Base-by-base conservation (phyloP, 2,329 filamentous ascomycete species). In the Ophiognomonia clavigignenti-juglandacearum region DNA sequence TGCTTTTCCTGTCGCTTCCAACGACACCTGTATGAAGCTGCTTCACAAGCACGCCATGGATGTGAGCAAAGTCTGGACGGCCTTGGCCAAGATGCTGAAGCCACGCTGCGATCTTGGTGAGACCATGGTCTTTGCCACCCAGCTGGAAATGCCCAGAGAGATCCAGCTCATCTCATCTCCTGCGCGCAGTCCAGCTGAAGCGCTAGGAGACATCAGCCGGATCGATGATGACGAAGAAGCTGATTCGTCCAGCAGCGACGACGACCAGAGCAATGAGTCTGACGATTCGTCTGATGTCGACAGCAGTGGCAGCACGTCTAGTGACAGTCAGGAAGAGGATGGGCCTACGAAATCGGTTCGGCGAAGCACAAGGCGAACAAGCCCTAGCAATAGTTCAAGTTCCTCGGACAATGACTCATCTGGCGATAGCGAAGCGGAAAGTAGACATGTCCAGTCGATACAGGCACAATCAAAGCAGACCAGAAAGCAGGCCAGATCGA, bases 1-100 rank as follows among this genome's bases (percentile, higher is more conserved):
- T 14, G 71, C 73, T 0, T 78, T 75, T 36, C 74, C 74, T 2
- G 55, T 59, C 6, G 67, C 64, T 8, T 57, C 67, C 1, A 53
- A 61, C 6, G 54, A 60, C 3, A 53, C 62, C 7, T 68, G 69
- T 43, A 62, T 72, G 42, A 57, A 59, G 6, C 56, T 69, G 2
- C 54, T 39, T 3, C 50, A 56, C 6, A 60, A 55, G n/a, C 60
- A 63, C 18, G 42, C 58, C 6, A 60, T 62, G 10, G 57, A 74
- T 47, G 40, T 70, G 6, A 60, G 60, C 14, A 58, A 53, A 14
- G 64, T 71, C 0, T 77, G 71, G 48, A 53, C 61, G 3, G 55
- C 58, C 4, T 57, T 76, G 6, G 47, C 57, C 1, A 56, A 60
- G 36, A 57, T 57, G 2, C 63, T 68, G 10, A 54, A 61, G 2